Conservation (phyloP, 208 protist genomes). For the Phytomonas francai region DNA sequence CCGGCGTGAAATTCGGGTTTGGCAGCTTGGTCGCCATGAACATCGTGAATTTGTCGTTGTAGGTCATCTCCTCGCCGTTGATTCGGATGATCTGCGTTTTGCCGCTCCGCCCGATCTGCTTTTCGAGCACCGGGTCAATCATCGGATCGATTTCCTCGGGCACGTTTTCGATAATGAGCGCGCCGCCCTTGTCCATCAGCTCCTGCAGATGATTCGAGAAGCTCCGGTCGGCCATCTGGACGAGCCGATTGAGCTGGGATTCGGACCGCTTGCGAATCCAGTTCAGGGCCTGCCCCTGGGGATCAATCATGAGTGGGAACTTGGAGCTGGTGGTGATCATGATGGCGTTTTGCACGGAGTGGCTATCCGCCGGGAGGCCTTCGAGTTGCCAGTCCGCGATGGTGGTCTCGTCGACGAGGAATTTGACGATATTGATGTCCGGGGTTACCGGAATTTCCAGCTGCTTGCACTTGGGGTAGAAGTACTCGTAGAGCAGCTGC, state of each 20-base stretch:
- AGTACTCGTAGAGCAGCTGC: slow-evolving; percentile 89
- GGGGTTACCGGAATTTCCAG: slow-evolving; percentile 88
- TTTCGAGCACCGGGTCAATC: slow-evolving; percentile 97
- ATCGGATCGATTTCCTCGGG: slow-evolving; percentile 97
- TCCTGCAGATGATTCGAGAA: slow-evolving; percentile 94
- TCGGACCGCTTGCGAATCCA: slow-evolving; percentile 93
- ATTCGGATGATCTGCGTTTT: slow-evolving; percentile 87
- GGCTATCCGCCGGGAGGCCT: slow-evolving; percentile 96
- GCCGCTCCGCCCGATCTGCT: slow-evolving; percentile 87
- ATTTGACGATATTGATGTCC: slow-evolving; percentile 93
- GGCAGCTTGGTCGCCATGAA: slow-evolving; percentile 98
- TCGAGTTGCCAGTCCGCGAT: slow-evolving; percentile 98
- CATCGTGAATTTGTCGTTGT: slow-evolving; percentile 92
- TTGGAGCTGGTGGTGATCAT: slow-evolving; percentile 95
- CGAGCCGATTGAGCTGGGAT: slow-evolving; percentile 81
- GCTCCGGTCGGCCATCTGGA: slow-evolving; percentile 89
- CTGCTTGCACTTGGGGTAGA: slow-evolving; percentile 90
- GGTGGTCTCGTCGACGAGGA: slow-evolving; percentile 94
- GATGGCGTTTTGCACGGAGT: slow-evolving; percentile 99
- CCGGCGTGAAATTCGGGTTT: slow-evolving; percentile 98
- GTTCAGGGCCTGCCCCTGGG: slow-evolving; percentile 95
- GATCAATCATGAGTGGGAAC: slow-evolving; percentile 98
- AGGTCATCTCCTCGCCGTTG: slow-evolving; percentile 90
- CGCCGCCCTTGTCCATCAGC: slow-evolving; percentile 82
- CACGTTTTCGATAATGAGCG: slow-evolving; percentile 95